A percentile compares a stretch with the other conserved stretches of the same genome.
phyloP scores from a whole-genome alignment of 805 yeast genomes.

The Candida nonsorbophila region DNA sequence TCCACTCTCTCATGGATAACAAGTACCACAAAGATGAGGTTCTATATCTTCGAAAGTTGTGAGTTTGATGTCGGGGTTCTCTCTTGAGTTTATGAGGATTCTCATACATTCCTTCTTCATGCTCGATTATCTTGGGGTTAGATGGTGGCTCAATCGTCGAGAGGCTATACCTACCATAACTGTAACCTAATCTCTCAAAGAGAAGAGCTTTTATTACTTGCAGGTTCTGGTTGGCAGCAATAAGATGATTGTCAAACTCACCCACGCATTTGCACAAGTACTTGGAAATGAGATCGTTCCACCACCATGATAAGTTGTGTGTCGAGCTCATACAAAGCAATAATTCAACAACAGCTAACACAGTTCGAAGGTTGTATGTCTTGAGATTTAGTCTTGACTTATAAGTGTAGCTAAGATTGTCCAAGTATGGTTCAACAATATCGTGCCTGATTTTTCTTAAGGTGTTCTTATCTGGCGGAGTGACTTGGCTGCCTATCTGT shows the following conservation, averaged over 20 bases:
- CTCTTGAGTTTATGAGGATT: constrained; percentile 31
- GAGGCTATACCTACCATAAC: constrained; percentile 42
- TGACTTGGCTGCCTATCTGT: constrained; percentile 28
- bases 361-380: constrained; percentile 64
- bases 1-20: constrained; percentile 70
- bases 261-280: constrained; percentile 42
- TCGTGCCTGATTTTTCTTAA: constrained; percentile 47
- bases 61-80: constrained; percentile 34
- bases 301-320: constrained; percentile 39
- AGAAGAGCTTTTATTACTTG: constrained; percentile 41
- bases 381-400: constrained; percentile 65
- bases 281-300: constrained; percentile 39
- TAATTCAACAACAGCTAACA: constrained; percentile 67
- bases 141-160: constrained; percentile 3
- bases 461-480: constrained; percentile 32
- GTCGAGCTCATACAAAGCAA: constrained; percentile 44
- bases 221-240: constrained; percentile 36
- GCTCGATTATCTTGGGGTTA: constrained; percentile 5
- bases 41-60: constrained; percentile 56
- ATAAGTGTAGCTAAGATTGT: constrained; percentile 70
- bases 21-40: constrained; percentile 76
- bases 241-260: constrained; percentile 39
- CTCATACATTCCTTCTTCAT: constrained; percentile 27
- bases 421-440: constrained; percentile 56
- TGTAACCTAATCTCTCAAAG: constrained; percentile 34